Evolutionary conservation across 345 rosid species (phyloP), one percentile per base, ranked within the genome.

Genomic region (Pistacia vera): DNA sequence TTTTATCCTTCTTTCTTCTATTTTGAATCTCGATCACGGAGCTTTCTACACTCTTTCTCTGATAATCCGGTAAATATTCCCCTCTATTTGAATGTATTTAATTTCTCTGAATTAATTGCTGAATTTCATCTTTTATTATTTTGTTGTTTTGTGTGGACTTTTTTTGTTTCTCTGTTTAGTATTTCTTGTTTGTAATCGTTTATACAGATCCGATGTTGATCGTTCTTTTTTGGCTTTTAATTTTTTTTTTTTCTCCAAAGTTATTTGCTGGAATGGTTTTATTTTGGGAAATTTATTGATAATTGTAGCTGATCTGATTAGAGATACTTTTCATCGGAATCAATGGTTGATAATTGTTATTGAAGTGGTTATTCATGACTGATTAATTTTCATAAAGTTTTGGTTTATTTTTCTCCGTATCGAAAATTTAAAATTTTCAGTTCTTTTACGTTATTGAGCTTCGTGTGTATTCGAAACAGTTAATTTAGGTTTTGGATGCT

Each of bases 61-160:
- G 25, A 16, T 59, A 14, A 58, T 71, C 66, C 25, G 75, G 75
- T 71, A 59, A 71, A 13, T 41, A 20, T 44, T 22, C 18, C 57
- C 6, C 5, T n/a, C 8, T 8, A 10, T 11, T 71, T 58, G 56
- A 44, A 71, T 59, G 6, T 54, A 11, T 54, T 55, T 8, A n/a
- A 35, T 4, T 5, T 70, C n/a, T 56, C 18, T n/a, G 74, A 56
- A 70, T 35, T 57, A 35, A 63, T n/a, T 48, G 10, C 2, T 33
- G 8, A 33, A 13, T 36, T 22, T 20, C 22, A 5, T 6, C 1
- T 7, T 20, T 13, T 46, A 44, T 71, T 16, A 65, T 35, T 70
- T 52, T 11, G 3, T 58, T 59, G 17, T 70, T 36, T 66, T 22
- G 8, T 20, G 11, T 62, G 5, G 13, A 9, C 11, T 0, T 14